phyloP scores from a whole-genome alignment of 2,329 filamentous ascomycete genomes.

The Aspergillus arachidicola region DNA sequence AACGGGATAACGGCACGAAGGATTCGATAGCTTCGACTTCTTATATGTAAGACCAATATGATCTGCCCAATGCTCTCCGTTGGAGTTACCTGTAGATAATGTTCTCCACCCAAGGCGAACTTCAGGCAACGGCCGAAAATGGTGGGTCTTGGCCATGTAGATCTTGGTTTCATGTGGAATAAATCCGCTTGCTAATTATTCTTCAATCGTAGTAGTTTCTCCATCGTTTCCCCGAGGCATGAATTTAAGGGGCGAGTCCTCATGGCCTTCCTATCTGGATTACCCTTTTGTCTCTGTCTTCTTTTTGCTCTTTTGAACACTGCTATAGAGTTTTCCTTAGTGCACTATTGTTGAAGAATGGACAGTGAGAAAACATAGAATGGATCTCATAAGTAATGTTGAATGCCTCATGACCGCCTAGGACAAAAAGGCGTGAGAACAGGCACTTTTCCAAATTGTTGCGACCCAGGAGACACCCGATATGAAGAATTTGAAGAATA shows the following conservation, averaged over 20 bases:
- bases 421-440: too few relatives aligned
- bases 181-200: neutral
- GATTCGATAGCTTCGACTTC: slow-evolving; percentile 1
- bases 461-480: neutral
- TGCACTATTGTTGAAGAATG: too few relatives aligned
- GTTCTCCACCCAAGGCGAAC: neutral
- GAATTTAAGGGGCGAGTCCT: too few relatives aligned
- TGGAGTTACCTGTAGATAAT: neutral
- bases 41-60: neutral
- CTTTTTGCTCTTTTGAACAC: neutral
- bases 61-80: neutral
- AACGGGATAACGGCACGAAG: neutral
- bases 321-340: neutral
- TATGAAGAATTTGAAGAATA: neutral
- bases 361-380: neutral
- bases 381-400: neutral
- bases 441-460: too few relatives aligned
- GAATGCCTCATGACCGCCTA: too few relatives aligned
- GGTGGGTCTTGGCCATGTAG: neutral
- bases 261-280: neutral
- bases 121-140: neutral
- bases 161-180: neutral
- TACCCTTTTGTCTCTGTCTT: neutral
- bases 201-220: neutral
- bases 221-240: slow-evolving; percentile 2